Conservation (phyloP, 192 early-diverging fungal species). For the Backusella mclennaniae region DNA sequence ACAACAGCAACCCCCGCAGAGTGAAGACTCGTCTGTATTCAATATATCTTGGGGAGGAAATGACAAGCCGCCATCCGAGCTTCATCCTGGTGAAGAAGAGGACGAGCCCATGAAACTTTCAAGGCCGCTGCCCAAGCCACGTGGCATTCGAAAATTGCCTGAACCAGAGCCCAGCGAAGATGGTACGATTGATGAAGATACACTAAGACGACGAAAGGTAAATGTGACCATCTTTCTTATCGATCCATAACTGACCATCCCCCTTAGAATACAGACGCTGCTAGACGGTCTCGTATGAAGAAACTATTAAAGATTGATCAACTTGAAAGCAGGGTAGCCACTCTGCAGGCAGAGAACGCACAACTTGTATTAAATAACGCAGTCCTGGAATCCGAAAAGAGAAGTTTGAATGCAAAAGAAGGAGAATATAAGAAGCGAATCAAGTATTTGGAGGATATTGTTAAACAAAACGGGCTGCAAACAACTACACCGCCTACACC, state of each 20-base stretch:
- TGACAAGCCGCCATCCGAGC: slow-evolving; percentile 27
- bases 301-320: slow-evolving; percentile 79
- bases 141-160: slow-evolving; percentile 32
- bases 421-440: slow-evolving; percentile 31
- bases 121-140: slow-evolving; percentile 34
- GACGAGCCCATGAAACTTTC: slow-evolving; percentile 8
- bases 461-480: neutral
- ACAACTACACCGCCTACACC: neutral
- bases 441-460: slow-evolving; percentile 28
- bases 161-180: slow-evolving; percentile 30
- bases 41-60: slow-evolving; percentile 40
- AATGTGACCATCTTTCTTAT: neutral
- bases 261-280: slow-evolving; percentile 82
- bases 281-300: slow-evolving; percentile 83
- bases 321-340: slow-evolving; percentile 75
- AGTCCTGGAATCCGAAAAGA: slow-evolving; percentile 34
- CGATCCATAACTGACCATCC: too few species aligned
- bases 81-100: slow-evolving; percentile 10
- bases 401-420: slow-evolving; percentile 23
- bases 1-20: neutral
- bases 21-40: slow-evolving; percentile 18
- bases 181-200: slow-evolving; percentile 34
- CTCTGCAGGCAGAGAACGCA: slow-evolving; percentile 78
- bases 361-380: slow-evolving; percentile 39
- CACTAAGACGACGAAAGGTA: slow-evolving; percentile 31